These are phyloP conservation scores for Globisporangium ultimum DNA, from an alignment of 352 stramenopile genomes.

Conservation along the genomic window DNA sequence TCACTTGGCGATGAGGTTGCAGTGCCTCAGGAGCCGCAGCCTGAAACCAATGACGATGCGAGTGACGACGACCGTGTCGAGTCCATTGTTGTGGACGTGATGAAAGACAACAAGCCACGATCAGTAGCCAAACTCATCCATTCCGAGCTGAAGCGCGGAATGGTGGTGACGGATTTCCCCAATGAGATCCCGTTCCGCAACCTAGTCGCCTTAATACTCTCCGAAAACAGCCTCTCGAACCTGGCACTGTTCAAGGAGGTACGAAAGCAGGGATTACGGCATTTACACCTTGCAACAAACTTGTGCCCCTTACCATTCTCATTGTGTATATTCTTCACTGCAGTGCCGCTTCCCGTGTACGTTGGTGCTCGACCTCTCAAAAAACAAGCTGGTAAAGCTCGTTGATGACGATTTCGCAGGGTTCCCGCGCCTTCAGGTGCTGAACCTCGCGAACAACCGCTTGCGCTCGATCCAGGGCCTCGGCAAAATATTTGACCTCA, in stretches of 20 bases:
- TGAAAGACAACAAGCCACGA: slow-evolving; percentile 52
- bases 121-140: slow-evolving; percentile 50
- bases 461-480: slow-evolving; percentile 56
- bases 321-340: neutral
- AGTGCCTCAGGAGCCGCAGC: neutral
- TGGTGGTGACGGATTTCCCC: slow-evolving; percentile 50
- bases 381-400: slow-evolving; percentile 59
- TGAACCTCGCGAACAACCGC: slow-evolving; percentile 61
- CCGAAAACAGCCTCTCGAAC: slow-evolving; percentile 48
- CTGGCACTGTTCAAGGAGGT: slow-evolving; percentile 60
- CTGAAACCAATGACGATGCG: slow-evolving; percentile 22
- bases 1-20: neutral
- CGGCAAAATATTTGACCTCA: slow-evolving; percentile 49
- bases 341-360: slow-evolving; percentile 63
- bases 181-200: slow-evolving; percentile 50
- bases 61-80: slow-evolving; percentile 35
- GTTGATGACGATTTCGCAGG: slow-evolving; percentile 36
- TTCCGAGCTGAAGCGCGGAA: slow-evolving; percentile 37
- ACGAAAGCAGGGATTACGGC: neutral
- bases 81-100: slow-evolving; percentile 39
- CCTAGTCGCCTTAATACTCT: slow-evolving; percentile 58
- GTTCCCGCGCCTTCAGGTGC: slow-evolving; percentile 63
- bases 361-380: slow-evolving; percentile 54
- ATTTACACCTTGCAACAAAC: neutral
- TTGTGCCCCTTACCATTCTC: neutral